Base-by-base conservation (phyloP, 345 rosid genomes). In the Toxicodendron radicans region DNA sequence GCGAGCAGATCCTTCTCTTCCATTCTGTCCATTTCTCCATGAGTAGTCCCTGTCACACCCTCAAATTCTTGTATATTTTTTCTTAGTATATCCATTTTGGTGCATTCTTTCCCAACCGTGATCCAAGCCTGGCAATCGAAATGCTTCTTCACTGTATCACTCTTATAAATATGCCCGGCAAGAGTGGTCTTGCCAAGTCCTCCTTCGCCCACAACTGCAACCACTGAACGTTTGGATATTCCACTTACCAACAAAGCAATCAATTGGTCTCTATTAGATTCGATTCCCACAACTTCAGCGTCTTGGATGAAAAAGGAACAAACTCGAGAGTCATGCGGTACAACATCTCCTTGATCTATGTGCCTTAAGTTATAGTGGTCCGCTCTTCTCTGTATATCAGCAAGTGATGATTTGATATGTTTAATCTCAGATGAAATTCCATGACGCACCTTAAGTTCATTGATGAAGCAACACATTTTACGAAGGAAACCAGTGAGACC, bases 151-250 rank as follows among this genome's bases (percentile, higher is more conserved):
- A 64, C 67, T 1, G 0, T 20, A 9, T 24, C 0, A 5, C 17
- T 43, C 52, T 69, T 67, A 13, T 66, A 75, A 3, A 48, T 72
- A 20, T 48, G 58, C 18, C 51, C 68, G 65, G 66, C 73, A 58
- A 75, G 66, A 58, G 78, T 75, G 9, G 78, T 75, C 70, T 75
- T 67, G 20, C 78, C 78, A 9, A 67, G n/a, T 32, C 78, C 78
- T 38, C 78, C 73, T 64, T 59, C 68, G 1, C 67, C 78, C 35
- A 67, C 66, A 16, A 75, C 30, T 3, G 51, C 35, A 35, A 73
- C 33, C 21, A 52, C 76, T 11, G 41, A 10, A 18, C 18, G 45
- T 46, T n/a, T 17, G 0, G 69, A 4, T 32, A 33, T 21, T 73
- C 59, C 70, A 3, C 35, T 23, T 18, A 73, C 33, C 59, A 73